Conservation (phyloP, 129 eudicot genomes). For the Scalesia atractyloides region DNA sequence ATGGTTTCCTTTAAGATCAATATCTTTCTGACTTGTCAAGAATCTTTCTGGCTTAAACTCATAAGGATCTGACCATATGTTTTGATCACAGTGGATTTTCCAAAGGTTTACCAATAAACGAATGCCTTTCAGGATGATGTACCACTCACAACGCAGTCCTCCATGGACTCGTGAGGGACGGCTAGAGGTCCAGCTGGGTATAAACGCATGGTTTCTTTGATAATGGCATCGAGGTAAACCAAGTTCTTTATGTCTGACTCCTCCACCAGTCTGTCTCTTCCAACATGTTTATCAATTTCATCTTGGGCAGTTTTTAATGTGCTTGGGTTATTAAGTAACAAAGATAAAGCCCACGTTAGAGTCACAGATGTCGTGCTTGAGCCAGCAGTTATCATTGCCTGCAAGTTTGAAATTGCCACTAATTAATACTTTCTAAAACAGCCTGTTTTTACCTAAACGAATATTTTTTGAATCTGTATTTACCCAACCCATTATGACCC, state of each 20-base stretch:
- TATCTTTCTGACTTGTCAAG: too few relatives aligned
- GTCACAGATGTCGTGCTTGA: background rate
- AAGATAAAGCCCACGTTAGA: constrained; percentile 10
- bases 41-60: background rate
- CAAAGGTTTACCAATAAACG: constrained; percentile 29
- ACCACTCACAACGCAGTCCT: constrained; percentile 8
- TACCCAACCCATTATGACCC: too few relatives aligned
- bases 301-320: background rate
- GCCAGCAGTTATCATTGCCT: background rate
- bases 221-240: background rate
- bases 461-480: too few relatives aligned
- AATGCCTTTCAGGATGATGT: background rate
- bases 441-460: too few relatives aligned
- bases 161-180: constrained; percentile 30
- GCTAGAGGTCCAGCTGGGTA: background rate
- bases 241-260: constrained; percentile 10
- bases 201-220: constrained; percentile 6
- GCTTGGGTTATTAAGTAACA: constrained; percentile 10
- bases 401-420: background rate
- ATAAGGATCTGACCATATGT: background rate
- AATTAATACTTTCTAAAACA: too few relatives aligned
- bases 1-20: too few relatives aligned
- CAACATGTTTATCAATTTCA: constrained; percentile 34
- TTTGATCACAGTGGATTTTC: constrained; percentile 9
- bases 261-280: constrained; percentile 19